Evolutionary conservation across 345 rosid species (phyloP).

Genomic region (Eucalyptus erythrocorys): DNA sequence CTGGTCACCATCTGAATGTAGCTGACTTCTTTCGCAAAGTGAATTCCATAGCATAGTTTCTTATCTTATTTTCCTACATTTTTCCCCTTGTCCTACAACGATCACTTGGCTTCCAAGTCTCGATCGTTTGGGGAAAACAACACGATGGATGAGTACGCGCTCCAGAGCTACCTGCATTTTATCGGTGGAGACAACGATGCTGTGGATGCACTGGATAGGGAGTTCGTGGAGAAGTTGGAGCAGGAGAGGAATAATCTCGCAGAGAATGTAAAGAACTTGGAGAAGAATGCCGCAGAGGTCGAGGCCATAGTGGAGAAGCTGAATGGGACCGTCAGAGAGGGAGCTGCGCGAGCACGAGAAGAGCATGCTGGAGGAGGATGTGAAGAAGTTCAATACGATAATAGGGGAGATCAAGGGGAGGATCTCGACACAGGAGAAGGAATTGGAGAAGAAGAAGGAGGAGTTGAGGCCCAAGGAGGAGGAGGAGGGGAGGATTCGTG

Average conservation of each 20-base stretch:
- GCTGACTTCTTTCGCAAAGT: no score
- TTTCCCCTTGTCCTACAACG: slow-evolving; percentile 12
- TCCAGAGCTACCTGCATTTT: slow-evolving; percentile 39
- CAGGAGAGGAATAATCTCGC: slow-evolving; percentile 26
- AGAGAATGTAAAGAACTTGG: slow-evolving; percentile 20
- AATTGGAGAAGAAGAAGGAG: slow-evolving; percentile 47
- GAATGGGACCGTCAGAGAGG: slow-evolving; percentile 46
- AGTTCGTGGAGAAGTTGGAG: slow-evolving; percentile 48
- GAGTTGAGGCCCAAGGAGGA: slow-evolving; percentile 42
- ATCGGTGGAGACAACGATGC: slow-evolving; percentile 54
- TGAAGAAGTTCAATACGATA: slow-evolving; percentile 49
- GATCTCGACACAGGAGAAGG: slow-evolving; percentile 26
- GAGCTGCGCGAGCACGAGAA: slow-evolving; percentile 44
- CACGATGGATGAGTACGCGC: slow-evolving; percentile 24
- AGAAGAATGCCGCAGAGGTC: slow-evolving; percentile 17
- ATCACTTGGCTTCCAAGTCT: slow-evolving; percentile 15
- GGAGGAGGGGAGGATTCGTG: slow-evolving; percentile 37
- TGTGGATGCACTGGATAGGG: slow-evolving; percentile 40
- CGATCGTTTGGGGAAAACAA: slow-evolving; percentile 20
- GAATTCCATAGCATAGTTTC: no score
- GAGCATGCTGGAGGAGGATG: slow-evolving; percentile 57
- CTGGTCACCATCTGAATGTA: no score
- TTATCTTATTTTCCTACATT: no score
- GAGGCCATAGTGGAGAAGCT: slow-evolving; percentile 33
- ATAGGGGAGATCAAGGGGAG: slow-evolving; percentile 29